Evolutionary conservation across 805 yeast species (phyloP), one percentile per base, ranked within the genome.

Genomic region (Metschnikowia sp.): DNA sequence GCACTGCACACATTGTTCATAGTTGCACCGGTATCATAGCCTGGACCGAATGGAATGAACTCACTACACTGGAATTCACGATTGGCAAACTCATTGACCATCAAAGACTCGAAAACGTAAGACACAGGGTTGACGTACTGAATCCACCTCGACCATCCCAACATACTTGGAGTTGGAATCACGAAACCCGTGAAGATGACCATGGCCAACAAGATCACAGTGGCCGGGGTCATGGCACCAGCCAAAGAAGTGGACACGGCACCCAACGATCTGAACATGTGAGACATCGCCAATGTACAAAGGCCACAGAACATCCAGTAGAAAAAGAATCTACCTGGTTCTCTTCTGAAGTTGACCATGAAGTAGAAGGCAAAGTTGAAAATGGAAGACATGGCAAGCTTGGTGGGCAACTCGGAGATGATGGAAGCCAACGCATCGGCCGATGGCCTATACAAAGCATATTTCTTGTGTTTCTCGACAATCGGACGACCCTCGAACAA

Each of bases 371-470:
- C 65, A 38, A 70, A 59, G 46, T 70, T 67, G 62, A 68, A 66
- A 12, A 59, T 48, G 13, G 61, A 47, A 4, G 71, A 63, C 63
- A 62, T 63, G 19, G 56, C 47, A 6, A 70, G 50, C 64, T 85
- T 85, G 45, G 80, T 72, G 3, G 92, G 91, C 49, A 86, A 63
- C 42, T 81, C 84, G 3, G 87, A 75, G 4, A 84, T 49, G 39
- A 82, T 70, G 5, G 81, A 70, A 0, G 88, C 83, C 4, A 86
- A 55, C 1, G 88, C 86, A 58, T 86, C 92, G 3, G 88, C 82
- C 11, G 88, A 76, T 3, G 91, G 90, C 49, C 82, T 81, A 61
- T 84, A 88, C 48, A 86, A 75, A 0, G 88, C 82, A 56, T 83
- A 87, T 41, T 77, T 75, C 58, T 83, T 82, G 61, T 87, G 95